These are phyloP conservation scores for Kitagawia praeruptora DNA, from an alignment of 129 eudicot species.

Conservation along the genomic window DNA sequence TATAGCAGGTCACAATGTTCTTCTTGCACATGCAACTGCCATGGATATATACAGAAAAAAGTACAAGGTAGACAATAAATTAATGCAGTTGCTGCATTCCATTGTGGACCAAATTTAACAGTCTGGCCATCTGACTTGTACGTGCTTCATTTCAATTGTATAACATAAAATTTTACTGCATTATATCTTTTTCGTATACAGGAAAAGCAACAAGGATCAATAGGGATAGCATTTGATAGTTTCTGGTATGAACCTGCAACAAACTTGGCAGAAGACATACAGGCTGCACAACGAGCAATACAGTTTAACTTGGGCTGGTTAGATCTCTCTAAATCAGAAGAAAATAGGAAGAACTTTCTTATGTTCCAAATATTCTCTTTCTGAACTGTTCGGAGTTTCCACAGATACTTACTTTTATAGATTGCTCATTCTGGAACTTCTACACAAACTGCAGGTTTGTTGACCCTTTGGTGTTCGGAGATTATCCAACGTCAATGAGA, in stretches of 20 bases:
- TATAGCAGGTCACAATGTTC: conserved; percentile 53
- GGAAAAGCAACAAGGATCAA: conserved; percentile 55
- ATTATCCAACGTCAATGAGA: conserved; percentile 77
- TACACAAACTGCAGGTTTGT: conserved; percentile 49
- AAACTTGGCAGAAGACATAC: conserved; percentile 52
- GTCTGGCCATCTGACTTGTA: background rate
- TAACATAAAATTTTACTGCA: background rate
- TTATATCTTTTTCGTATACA: conserved; percentile 11
- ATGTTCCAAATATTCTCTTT: background rate
- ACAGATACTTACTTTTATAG: background rate
- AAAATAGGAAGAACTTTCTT: background rate
- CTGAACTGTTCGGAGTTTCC: background rate
- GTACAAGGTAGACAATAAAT: conserved; percentile 45
- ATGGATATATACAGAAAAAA: conserved; percentile 49
- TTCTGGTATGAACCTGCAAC: conserved; percentile 69
- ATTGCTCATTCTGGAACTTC: background rate
- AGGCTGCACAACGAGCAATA: conserved; percentile 62
- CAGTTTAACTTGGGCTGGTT: conserved; percentile 89
- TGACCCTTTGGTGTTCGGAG: conserved; percentile 71
- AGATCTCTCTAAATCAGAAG: background rate
- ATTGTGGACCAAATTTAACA: background rate
- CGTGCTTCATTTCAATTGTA: background rate
- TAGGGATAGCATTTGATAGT: conserved; percentile 54
- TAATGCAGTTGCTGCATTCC: background rate
- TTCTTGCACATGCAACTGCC: conserved; percentile 70